Evolutionary conservation across 108 stramenopile genomes (phyloP), one percentile per base, ranked within the genome.

Genomic region (Chaetoceros muelleri): DNA sequence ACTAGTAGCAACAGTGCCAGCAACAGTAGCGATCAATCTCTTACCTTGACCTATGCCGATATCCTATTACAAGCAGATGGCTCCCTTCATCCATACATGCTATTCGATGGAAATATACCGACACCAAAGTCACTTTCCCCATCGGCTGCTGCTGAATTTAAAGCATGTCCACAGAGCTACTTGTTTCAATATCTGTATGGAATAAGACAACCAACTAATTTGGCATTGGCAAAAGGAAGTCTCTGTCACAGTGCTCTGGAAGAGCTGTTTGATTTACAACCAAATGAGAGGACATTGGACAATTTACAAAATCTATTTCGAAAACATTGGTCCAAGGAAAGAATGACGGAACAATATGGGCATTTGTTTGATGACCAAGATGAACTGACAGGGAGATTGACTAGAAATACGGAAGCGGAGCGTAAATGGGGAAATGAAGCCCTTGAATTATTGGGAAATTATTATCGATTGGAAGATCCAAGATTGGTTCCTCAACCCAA

Each of bases 161-260:
- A 71, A 30, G 65, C 75, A 60, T 94, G 93, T 44, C 88, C 87
- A 16, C 93, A 94, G 66, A 76, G 80, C 44, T 94, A 80, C 73
- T 57, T 94, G 18, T 87, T 94, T 58, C 78, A 84, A 34, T 84
- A 90, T 70, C 58, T 94, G 3, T 75, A 78, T 52, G 75, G 74
- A 48, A 40, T 90, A 34, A 58, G 50, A 48, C 84, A 81, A 56
- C 84, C 86, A 3, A 77, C 70, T 26, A 81, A 62, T 50, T 64
- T 61, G 2, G 78, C 70, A 8, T 46, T 87, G 57, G 80, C 75
- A 24, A 73, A 79, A 55, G 93, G 93, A 10, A 74, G 78, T 28
- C 69, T 89, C 55, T 81, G 82, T 40, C 93, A 94, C 60, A 57
- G 57, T 1, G 88, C 88, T 2, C 59, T 94, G 56, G 93, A 94